Conservation (phyloP, 31 red algal species). For the Asparagopsis taxiformis region DNA sequence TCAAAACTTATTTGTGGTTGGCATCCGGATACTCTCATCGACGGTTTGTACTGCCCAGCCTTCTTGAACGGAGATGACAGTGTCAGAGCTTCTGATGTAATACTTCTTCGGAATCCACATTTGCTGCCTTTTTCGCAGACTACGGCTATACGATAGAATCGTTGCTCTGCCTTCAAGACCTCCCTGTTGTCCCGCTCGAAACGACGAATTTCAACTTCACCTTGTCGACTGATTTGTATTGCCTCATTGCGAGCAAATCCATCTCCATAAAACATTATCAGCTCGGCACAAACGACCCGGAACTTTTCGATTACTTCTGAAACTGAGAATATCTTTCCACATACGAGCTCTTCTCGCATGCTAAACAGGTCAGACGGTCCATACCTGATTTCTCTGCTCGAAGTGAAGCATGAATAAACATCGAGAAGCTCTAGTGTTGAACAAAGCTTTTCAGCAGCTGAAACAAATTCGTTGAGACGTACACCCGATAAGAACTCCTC, state of each 20-base stretch:
- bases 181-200: conserved; percentile 15
- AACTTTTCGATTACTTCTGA: conserved; percentile 32
- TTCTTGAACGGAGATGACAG: not conserved
- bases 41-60: conserved; percentile 1
- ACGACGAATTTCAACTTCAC: conserved; percentile 18
- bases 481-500: not conserved
- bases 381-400: conserved; percentile 17
- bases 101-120: conserved; percentile 24
- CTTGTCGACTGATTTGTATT: conserved; percentile 9
- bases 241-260: conserved; percentile 21
- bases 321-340: conserved; percentile 43
- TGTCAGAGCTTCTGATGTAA: not conserved
- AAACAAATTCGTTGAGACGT: conserved; percentile 13
- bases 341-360: conserved; percentile 31
- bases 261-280: conserved; percentile 23
- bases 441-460: conserved; percentile 35
- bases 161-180: conserved; percentile 12
- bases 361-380: conserved; percentile 19
- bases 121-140: conserved; percentile 35
- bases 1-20: conserved; percentile 31
- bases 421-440: conserved; percentile 25
- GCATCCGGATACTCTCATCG: conserved; percentile 14
- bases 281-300: conserved; percentile 28
- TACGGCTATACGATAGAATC: conserved; percentile 6
- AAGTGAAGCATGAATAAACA: conserved; percentile 15